Evolutionary conservation across 2,329 filamentous ascomycete genomes (phyloP).

Genomic region (Fusarium veterinarium): DNA sequence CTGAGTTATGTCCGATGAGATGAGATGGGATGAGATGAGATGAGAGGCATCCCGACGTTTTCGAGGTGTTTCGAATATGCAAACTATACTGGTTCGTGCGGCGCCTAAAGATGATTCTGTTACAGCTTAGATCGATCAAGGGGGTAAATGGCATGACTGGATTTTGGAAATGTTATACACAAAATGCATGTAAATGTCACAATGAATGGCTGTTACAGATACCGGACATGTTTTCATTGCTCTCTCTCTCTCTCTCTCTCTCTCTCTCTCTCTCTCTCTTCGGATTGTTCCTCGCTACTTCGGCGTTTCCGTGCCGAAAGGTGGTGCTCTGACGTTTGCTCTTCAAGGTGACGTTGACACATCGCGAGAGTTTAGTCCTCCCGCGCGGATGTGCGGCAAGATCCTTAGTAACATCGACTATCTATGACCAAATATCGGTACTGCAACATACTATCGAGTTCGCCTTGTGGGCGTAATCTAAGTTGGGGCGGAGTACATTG

Average conservation of each 20-base stretch:
- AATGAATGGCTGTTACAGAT: neutral
- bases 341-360: slow-evolving; percentile 28
- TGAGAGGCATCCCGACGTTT: slow-evolving; percentile 4
- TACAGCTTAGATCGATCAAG: neutral
- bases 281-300: slow-evolving; percentile 15
- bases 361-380: slow-evolving; percentile 24
- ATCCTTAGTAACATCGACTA: neutral
- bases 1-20: neutral
- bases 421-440: slow-evolving; percentile 14
- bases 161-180: neutral
- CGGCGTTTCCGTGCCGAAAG: slow-evolving; percentile 33
- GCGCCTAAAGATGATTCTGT: slow-evolving; percentile 1
- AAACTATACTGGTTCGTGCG: slow-evolving; percentile 8
- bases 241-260: neutral
- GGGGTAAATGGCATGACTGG: neutral
- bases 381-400: slow-evolving; percentile 28
- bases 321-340: slow-evolving; percentile 34
- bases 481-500: neutral
- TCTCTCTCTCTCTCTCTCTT: neutral
- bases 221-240: neutral
- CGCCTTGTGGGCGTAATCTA: neutral
- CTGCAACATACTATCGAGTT: neutral
- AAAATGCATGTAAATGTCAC: neutral
- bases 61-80: slow-evolving; percentile 15
- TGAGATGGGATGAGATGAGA: neutral